These are phyloP conservation scores for Globisporangium paroecandrum DNA, from an alignment of 352 stramenopile genomes.

Conservation along the genomic window DNA sequence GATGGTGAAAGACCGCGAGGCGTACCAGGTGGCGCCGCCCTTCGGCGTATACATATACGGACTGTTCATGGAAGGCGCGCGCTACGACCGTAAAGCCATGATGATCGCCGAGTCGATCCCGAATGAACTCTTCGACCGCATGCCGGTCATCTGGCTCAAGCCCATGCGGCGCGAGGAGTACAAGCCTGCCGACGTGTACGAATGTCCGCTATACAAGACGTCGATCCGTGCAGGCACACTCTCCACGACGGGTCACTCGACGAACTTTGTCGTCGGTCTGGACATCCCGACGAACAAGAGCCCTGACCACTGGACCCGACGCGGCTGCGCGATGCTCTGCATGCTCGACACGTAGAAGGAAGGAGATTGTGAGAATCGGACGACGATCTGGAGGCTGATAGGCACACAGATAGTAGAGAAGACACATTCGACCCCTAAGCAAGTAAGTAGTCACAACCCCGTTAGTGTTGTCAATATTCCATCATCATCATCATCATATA, in stretches of 20 bases:
- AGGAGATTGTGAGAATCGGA: neutral
- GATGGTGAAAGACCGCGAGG: slow-evolving; percentile 67
- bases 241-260: slow-evolving; percentile 92
- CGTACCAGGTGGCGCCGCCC: slow-evolving; percentile 50
- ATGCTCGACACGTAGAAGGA: slow-evolving; percentile 89
- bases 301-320: slow-evolving; percentile 91
- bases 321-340: slow-evolving; percentile 92
- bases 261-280: slow-evolving; percentile 91
- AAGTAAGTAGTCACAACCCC: neutral
- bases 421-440: neutral
- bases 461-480: slow-evolving; percentile 3
- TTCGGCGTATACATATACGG: slow-evolving; percentile 94
- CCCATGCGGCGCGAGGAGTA: slow-evolving; percentile 75
- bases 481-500: slow-evolving; percentile 6
- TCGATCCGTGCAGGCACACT: slow-evolving; percentile 88
- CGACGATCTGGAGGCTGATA: neutral
- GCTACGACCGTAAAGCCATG: slow-evolving; percentile 74
- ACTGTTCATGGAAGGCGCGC: slow-evolving; percentile 93
- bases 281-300: slow-evolving; percentile 82
- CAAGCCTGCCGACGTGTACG: slow-evolving; percentile 76
- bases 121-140: slow-evolving; percentile 88
- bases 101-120: slow-evolving; percentile 87
- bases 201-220: slow-evolving; percentile 93
- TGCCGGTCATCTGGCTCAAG: slow-evolving; percentile 92
- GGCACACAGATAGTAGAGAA: slow-evolving; percentile 1